Evolutionary conservation across 768 basidiomycete genomes (phyloP).

Genomic region (Calocybe gangraenosa): DNA sequence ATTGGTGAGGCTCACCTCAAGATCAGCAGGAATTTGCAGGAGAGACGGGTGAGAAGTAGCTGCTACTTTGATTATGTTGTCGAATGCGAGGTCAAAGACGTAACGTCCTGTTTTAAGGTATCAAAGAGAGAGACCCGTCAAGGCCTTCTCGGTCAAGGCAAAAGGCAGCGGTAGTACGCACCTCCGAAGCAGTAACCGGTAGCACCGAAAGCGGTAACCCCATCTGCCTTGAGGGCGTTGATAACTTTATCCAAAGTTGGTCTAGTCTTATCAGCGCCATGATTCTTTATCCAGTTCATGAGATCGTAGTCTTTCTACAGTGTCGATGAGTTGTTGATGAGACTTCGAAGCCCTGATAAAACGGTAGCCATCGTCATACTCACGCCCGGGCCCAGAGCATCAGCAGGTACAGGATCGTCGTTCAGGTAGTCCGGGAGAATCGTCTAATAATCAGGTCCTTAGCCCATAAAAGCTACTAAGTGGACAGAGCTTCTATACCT

Average conservation of each 20-base stretch:
- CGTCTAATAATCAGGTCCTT: conserved; percentile 21
- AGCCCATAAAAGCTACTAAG: not conserved
- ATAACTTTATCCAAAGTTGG: conserved; percentile 55
- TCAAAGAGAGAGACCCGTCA: not conserved
- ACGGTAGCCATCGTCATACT: too few species aligned
- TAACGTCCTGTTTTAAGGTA: conserved; percentile 57
- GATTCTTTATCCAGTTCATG: conserved; percentile 38
- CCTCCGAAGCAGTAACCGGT: conserved; percentile 73
- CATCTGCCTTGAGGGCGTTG: conserved; percentile 50
- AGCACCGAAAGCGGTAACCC: conserved; percentile 54
- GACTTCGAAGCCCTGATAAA: too few species aligned
- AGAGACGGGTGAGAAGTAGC: conserved; percentile 60
- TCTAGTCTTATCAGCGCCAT: conserved; percentile 36
- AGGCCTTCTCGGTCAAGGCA: too few species aligned
- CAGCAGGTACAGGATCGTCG: conserved; percentile 35
- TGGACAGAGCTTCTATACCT: conserved; percentile 21
- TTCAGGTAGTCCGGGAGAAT: conserved; percentile 38
- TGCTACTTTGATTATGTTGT: conserved; percentile 42
- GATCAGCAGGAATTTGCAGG: conserved; percentile 54
- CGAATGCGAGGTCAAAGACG: conserved; percentile 60
- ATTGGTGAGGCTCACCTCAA: conserved; percentile 39
- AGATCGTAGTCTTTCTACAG: conserved; percentile 32
- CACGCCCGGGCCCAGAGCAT: conserved; percentile 30
- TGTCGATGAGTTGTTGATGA: not conserved
- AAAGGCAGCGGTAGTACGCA: conserved; percentile 33